A percentile compares a stretch with the other conserved stretches of the same genome.
Conservation (phyloP, 176 grass and related monocot species). For the Cocos nucifera region DNA sequence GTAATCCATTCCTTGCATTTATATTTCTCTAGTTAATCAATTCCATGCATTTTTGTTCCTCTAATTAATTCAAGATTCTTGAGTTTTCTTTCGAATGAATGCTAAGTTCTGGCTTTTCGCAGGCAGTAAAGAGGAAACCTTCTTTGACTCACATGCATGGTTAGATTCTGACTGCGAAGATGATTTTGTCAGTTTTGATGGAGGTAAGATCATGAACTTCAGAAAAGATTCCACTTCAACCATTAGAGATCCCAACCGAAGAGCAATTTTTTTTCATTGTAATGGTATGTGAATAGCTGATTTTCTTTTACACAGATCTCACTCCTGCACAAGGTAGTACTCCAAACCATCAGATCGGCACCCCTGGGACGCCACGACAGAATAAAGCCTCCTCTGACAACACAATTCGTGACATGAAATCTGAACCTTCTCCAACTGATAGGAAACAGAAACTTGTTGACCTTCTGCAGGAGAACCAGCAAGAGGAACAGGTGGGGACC, state of each 20-base stretch:
- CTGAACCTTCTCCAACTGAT: constrained; percentile 7
- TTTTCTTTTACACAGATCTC: constrained; percentile 29
- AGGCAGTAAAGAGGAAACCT: constrained; percentile 71
- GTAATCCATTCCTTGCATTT: too few relatives aligned
- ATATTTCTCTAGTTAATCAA: too few relatives aligned
- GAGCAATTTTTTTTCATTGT: neutral
- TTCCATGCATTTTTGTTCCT: too few relatives aligned
- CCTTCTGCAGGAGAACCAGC: constrained; percentile 56
- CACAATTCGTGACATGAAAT: neutral
- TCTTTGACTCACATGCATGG: constrained; percentile 63
- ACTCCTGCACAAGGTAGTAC: constrained; percentile 43
- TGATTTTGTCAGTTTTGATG: constrained; percentile 73
- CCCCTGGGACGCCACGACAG: neutral
- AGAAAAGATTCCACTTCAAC: neutral
- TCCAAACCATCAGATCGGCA: constrained; percentile 28
- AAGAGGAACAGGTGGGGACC: constrained; percentile 17
- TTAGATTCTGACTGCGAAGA: constrained; percentile 75
- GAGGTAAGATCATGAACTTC: constrained; percentile 35
- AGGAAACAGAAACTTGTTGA: constrained; percentile 47
- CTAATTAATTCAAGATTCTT: too few relatives aligned
- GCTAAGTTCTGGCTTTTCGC: neutral
- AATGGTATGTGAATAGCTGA: too few relatives aligned
- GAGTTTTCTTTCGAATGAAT: neutral
- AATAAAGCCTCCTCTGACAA: neutral
- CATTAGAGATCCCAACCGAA: neutral